Evolutionary conservation across 1,139 yeast genomes (phyloP), one percentile per base, ranked within the genome.

Genomic region (Pichia kudriavzevii): DNA sequence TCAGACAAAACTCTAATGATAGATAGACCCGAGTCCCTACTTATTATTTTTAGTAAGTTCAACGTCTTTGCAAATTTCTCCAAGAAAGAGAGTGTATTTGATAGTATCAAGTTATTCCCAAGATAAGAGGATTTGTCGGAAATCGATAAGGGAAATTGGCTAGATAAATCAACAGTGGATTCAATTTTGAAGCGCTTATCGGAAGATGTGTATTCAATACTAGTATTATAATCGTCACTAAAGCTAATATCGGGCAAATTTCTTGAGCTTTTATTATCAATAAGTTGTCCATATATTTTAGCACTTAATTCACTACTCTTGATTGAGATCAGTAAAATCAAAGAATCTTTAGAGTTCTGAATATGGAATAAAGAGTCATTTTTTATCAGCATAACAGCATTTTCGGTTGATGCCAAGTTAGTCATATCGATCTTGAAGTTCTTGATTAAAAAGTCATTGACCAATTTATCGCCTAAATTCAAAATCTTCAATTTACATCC

Each of bases 401-500:
- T 39, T 15, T 52, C 53, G 7, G 42, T 31, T 5, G 33, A 19
- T 4, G 21, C 23, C 4, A 21, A 10, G 15, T 32, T 28, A 3
- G 24, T 22, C 13, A 35, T 28, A 11, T 38, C 34, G 15, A 46
- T 28, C 13, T 31, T 36, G 20, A 48, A 44, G 34, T 48, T 46
- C 3, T 19, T n/a, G 5, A 35, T 23, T 28, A 51, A 35, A 37
- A 47, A 55, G 29, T 28, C 49, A 45, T 48, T 39, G 5, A 44
- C 46, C 5, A 23, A 13, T 4, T 31, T 26, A 18, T 45, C 48
- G 18, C 34, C 56, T 8, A 44, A 40, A 27, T 52, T 49, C 22
- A 49, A 34, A 5, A 47, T 59, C 35, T 67, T 48, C 39, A 63
- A 61, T 33, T 55, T 54, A 35, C 73, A 63, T 1, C 63, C 60